Evolutionary conservation across 2,329 filamentous ascomycete genomes (phyloP), one percentile per base, ranked within the genome.

Genomic region (Aureobasidium subglaciale): DNA sequence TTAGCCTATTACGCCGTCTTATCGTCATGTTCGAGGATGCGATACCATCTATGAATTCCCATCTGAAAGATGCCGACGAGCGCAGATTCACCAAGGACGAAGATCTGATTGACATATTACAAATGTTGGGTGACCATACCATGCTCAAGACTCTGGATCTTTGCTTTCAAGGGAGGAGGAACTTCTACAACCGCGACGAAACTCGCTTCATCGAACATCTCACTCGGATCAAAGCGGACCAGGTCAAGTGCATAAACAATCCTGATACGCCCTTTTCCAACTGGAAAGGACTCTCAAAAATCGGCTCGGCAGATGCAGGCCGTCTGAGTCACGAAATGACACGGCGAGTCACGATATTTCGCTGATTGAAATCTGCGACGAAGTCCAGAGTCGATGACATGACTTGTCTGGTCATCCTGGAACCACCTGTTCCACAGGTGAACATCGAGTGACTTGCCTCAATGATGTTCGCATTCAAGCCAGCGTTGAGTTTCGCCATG

Each of bases 41-140:
- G 0, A 63, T 65, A 5, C 72, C 70, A 3, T 71, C 69, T 18
- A 63, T 72, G 11, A 72, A 73, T 38, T 70, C 72, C 0, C 63
- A 69, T 41, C 62, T 71, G 50, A 60, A 58, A 40, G 67, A 64
- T 45, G 65, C 69, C 46, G 72, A 77, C 55, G 65, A 73, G 34
- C 73, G 75, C n/a, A 73, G 75, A 24, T 79, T 74, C 57, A 68
- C 77, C 45, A 68, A 75, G 41, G 76, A 80, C 59, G 68, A 73
- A 8, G 68, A 73, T 34, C 62, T 80, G 37, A 68, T 75, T 37
- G 71, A 73, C 24, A 69, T 72, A 30, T 64, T 79, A 8, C 71
- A 72, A 6, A 67, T 75, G 35, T 66, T 80, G 13, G 67, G 63
- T 20, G 66, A 69, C 7, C 61, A 72, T 18, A 68, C 68, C 25